These are phyloP conservation scores for Bruguiera sexangula DNA, from an alignment of 345 rosid species.

Conservation along the genomic window DNA sequence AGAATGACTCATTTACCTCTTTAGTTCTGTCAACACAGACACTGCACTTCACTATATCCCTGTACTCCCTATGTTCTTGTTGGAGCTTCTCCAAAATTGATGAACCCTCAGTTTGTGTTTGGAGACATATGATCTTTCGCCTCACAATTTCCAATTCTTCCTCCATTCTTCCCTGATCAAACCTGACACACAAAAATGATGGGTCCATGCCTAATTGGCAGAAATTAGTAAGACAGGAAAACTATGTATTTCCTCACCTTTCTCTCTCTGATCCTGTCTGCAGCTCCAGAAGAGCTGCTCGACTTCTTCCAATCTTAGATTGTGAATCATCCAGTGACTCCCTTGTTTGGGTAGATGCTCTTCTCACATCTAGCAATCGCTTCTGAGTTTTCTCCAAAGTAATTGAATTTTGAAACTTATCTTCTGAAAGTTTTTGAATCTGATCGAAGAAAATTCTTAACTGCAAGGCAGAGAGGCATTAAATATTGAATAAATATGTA, in stretches of 20 bases:
- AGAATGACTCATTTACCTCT: conserved; percentile 50
- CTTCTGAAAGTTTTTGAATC: conserved; percentile 72
- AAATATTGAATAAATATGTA: conserved; percentile 4
- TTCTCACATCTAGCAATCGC: conserved; percentile 54
- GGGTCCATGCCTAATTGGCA: conserved; percentile 6
- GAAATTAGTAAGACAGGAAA: background rate
- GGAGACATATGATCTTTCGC: conserved; percentile 63
- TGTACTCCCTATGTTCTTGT: conserved; percentile 80
- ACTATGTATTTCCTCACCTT: conserved; percentile 43
- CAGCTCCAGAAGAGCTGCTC: conserved; percentile 44
- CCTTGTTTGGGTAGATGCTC: conserved; percentile 56
- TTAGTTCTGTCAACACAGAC: conserved; percentile 81
- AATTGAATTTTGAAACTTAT: conserved; percentile 48
- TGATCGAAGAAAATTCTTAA: conserved; percentile 57
- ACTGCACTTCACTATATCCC: conserved; percentile 85
- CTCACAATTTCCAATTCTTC: conserved; percentile 66
- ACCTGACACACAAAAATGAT: conserved; percentile 42
- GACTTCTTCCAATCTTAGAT: conserved; percentile 55
- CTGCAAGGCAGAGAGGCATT: conserved; percentile 46
- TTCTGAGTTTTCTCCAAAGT: conserved; percentile 57
- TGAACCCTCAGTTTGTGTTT: conserved; percentile 62
- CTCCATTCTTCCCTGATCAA: conserved; percentile 66
- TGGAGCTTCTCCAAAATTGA: conserved; percentile 64
- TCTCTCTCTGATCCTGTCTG: conserved; percentile 67
- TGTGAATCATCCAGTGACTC: conserved; percentile 63